Evolutionary conservation across 306 rosid species (phyloP), one percentile per base, ranked within the genome.

Genomic region (Lathyrus aphaca): DNA sequence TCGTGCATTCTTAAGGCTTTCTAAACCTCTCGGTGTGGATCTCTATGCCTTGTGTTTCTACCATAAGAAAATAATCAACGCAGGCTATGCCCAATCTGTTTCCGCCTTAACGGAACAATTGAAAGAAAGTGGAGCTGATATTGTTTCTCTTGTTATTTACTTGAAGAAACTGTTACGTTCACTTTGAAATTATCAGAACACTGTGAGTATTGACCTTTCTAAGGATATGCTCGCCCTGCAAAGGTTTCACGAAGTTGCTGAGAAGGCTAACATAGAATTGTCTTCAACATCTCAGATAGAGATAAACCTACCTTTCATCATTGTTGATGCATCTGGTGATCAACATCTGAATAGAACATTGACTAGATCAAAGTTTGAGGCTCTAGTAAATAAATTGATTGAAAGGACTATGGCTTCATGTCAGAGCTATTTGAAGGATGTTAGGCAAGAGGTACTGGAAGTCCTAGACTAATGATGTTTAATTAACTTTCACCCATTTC

Each of bases 231-330:
- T 92, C 54, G 98, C 98, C 16, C 74, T 92, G 85, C 98, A 92
- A 82, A 92, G 98, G 75, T 95, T 92, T 62, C 82, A 95, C 50
- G 98, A 92, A 80, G 96, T 96, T 58, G 96, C 96, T 37, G 98
- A 92, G 83, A 92, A 92, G 80, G 98, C 98, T 2, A 92, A 89
- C 80, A 92, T 92, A 67, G 98, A 92, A 74, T 78, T 92, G 13
- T 92, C 96, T 13, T 92, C 98, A n/a, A 89, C 98, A 57, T 80
- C 98, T n/a, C 98, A 92, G 67, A 92, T 96, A 3, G 96, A 89
- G 60, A 89, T 92, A 18, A 92, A 92, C 76, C 74, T 89, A 67
- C 96, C 98, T 54, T 92, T 92, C 69, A 92, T 92, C 73, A 89
- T 96, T 39, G 98, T 96, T n/a, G 98, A 92, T 81, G 74, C 98